These are phyloP conservation scores for Rosa chinensis DNA, from an alignment of 306 rosid genomes.

Conservation along the genomic window DNA sequence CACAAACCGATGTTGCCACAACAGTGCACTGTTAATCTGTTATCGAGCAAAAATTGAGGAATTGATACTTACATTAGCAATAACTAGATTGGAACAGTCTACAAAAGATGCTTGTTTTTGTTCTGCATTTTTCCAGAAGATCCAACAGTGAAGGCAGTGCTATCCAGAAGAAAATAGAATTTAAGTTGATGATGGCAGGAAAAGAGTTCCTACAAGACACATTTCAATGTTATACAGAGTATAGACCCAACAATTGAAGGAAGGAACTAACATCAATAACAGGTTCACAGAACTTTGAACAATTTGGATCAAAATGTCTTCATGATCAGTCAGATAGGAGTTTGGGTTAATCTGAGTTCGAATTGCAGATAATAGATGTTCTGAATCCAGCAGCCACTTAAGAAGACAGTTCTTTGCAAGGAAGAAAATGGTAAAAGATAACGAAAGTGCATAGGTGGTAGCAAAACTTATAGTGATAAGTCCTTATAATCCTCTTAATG, in stretches of 20 bases:
- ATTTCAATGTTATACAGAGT: background rate
- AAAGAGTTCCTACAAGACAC: background rate
- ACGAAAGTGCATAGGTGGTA: no score
- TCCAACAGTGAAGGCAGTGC: background rate
- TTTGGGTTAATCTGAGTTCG: background rate
- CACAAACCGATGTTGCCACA: no score
- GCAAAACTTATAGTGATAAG: no score
- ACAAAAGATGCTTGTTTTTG: background rate
- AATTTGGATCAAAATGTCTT: background rate
- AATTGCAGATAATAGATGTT: background rate
- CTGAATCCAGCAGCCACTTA: no score
- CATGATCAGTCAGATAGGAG: background rate
- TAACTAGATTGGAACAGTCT: background rate
- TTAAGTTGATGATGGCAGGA: background rate
- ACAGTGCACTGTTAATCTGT: no score
- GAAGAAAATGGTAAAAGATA: background rate
- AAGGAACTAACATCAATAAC: background rate
- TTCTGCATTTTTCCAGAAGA: background rate
- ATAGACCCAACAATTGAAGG: background rate
- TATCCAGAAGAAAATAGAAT: background rate
- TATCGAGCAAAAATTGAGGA: no score
- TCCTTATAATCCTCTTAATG: background rate
- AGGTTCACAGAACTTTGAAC: background rate
- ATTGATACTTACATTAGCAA: background rate
- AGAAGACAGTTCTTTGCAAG: background rate